Evolutionary conservation across 2,329 filamentous ascomycete genomes (phyloP).

Genomic region (Fusarium coffeatum): DNA sequence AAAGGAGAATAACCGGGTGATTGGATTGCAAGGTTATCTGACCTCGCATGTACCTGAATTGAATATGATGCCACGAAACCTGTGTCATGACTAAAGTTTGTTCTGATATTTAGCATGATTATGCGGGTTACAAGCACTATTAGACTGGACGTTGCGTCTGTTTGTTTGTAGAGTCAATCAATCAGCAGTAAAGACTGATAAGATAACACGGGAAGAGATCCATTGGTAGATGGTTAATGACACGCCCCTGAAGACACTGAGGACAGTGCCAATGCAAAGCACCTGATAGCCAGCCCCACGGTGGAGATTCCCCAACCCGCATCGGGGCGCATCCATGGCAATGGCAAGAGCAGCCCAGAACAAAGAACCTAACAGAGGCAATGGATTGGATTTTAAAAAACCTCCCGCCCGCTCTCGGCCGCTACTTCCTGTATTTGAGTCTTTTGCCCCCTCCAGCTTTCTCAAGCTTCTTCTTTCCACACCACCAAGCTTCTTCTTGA

Average conservation of each 20-base stretch:
- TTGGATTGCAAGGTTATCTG: slow-evolving; percentile 11
- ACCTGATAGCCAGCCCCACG: slow-evolving; percentile 22
- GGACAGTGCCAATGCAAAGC: slow-evolving; percentile 9
- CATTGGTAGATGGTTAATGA: background rate
- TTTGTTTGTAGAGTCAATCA: background rate
- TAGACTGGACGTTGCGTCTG: background rate
- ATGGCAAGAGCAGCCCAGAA: slow-evolving; percentile 5
- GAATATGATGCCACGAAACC: background rate
- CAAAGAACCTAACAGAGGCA: background rate
- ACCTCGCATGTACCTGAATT: background rate
- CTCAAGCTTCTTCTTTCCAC: slow-evolving; percentile 16
- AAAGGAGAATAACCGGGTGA: slow-evolving; percentile 13
- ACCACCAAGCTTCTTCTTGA: background rate
- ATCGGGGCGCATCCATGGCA: slow-evolving; percentile 26
- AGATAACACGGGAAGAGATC: background rate
- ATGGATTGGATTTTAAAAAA: slow-evolving; percentile 42
- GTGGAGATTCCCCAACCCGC: slow-evolving; percentile 39
- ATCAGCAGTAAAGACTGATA: background rate
- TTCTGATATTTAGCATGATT: background rate
- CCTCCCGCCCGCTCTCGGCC: slow-evolving; percentile 43
- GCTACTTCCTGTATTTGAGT: slow-evolving; percentile 30
- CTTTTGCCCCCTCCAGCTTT: slow-evolving; percentile 37
- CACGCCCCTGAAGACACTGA: slow-evolving; percentile 18
- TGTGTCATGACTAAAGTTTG: background rate
- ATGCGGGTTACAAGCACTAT: background rate